These are phyloP conservation scores for Helicocarpus griseus DNA, from an alignment of 2,329 filamentous ascomycete species.

Conservation along the genomic window DNA sequence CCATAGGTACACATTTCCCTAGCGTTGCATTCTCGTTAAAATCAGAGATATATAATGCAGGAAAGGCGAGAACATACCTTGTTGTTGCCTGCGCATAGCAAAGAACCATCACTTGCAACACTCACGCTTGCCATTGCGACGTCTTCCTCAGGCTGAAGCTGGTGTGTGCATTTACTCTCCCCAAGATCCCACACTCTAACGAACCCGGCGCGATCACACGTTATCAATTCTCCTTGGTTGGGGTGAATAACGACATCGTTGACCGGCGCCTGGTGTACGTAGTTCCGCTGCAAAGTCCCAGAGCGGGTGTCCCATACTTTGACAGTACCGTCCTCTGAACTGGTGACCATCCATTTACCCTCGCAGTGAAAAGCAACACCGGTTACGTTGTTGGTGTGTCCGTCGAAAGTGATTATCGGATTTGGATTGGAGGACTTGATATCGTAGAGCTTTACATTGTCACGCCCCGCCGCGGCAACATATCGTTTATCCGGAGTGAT, in stretches of 20 bases:
- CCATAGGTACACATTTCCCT: constrained; percentile 98
- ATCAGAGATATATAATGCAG: neutral
- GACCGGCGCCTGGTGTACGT: constrained; percentile 76
- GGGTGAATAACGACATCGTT: constrained; percentile 99
- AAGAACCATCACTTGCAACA: constrained; percentile 84
- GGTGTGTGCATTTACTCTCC: constrained; percentile 93
- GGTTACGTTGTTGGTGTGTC: constrained; percentile 91
- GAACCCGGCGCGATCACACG: constrained; percentile 84
- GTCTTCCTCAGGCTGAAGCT: constrained; percentile 92
- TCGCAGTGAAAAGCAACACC: constrained; percentile 97
- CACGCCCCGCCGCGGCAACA: constrained; percentile 69
- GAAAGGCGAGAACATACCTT: constrained; percentile 44
- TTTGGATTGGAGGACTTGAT: constrained; percentile 98
- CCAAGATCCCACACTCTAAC: constrained; percentile 94
- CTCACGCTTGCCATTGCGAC: constrained; percentile 90
- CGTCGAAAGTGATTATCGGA: constrained; percentile 85
- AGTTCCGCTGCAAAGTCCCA: constrained; percentile 82
- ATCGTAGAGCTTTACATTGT: constrained; percentile 94
- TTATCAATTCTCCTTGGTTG: constrained; percentile 96
- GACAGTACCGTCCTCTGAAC: constrained; percentile 89
- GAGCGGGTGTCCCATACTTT: constrained; percentile 94
- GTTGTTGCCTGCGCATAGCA: constrained; percentile 90
- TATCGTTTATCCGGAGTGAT: constrained; percentile 98
- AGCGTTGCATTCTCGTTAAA: neutral
- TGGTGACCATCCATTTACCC: constrained; percentile 99